Base-by-base conservation (phyloP, 768 basidiomycete genomes). In the Coprinopsis sp. region DNA sequence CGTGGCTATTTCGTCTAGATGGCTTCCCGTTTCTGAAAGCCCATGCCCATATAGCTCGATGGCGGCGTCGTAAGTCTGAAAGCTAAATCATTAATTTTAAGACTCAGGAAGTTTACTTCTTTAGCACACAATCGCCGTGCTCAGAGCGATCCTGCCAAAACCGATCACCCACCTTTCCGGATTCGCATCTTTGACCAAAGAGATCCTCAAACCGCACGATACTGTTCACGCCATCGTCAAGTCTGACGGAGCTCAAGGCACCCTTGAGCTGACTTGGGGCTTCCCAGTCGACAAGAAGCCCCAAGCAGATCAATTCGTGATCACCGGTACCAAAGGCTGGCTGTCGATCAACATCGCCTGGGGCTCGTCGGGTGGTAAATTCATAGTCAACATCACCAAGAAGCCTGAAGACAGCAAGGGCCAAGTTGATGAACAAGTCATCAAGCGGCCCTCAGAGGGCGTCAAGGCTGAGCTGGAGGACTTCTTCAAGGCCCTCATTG, bases 141-240 rank as follows among this genome's bases (percentile, higher is more conserved):
- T 89, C 24, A 77, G 85, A 16, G 66, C 75, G 23, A 71, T 83
- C 34, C 76, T 88, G 50, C 73, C 81, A 8, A 50, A 67, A 11
- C 64, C 71, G 11, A 54, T 84, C 50, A 75, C 71, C 6, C 68
- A 75, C 39, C 65, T 94, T 18, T 76, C 83, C 19, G 81, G 77
- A 2, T 77, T 79, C 57, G 74, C 86, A 8, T 78, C 83, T 3
- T 72, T 90, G 28, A 84, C 83, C 64, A 77, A 82, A 52, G 73
- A 81, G 12, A 81, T 82, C 61, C 78, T 93, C 29, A 71, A 76
- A 2, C 91, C 91, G 0, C 79, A 83, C 54, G 91, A 94, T 68
- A 91, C 89, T 7, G 76, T 95, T 55, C 71, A 80, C 52, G 69
- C 77, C 18, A 58, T 79, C 50, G 64, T 76, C 48, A 69, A 72